phyloP scores from a whole-genome alignment of 768 basidiomycete species.

The Mycena alexandri region DNA sequence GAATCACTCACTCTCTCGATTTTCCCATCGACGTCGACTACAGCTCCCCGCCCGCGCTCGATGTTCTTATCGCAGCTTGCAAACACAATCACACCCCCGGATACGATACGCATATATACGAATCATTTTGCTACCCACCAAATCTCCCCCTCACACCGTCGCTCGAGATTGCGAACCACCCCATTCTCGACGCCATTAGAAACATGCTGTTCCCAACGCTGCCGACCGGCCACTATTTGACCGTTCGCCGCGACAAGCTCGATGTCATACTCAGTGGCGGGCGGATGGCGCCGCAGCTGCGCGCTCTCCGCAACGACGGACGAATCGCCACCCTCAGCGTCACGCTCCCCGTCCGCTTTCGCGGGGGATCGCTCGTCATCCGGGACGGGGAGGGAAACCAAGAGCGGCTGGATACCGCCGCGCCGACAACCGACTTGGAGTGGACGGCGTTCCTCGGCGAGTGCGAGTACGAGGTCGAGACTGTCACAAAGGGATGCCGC shows the following conservation, averaged over 20 bases:
- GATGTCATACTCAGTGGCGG: constrained; percentile 76
- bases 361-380: constrained; percentile 75
- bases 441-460: constrained; percentile 84
- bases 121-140: constrained; percentile 79
- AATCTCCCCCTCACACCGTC: constrained; percentile 81
- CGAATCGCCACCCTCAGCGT: constrained; percentile 80
- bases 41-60: constrained; percentile 80
- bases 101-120: constrained; percentile 67
- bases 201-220: constrained; percentile 79
- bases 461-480: constrained; percentile 81
- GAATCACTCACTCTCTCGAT: constrained; percentile 83
- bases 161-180: constrained; percentile 85
- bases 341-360: constrained; percentile 80
- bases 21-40: constrained; percentile 86
- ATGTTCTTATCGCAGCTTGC: constrained; percentile 82
- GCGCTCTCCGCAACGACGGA: constrained; percentile 69
- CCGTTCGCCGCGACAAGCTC: constrained; percentile 74
- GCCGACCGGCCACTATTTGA: constrained; percentile 77
- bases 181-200: constrained; percentile 83
- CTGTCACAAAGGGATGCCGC: constrained; percentile 77
- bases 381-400: constrained; percentile 63
- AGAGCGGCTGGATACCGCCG: constrained; percentile 74
- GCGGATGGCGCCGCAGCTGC: constrained; percentile 67
- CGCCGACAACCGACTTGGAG: constrained; percentile 77
- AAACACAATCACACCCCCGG: constrained; percentile 71